phyloP scores from a whole-genome alignment of 352 stramenopile genomes.

The Pythium dissimile region DNA sequence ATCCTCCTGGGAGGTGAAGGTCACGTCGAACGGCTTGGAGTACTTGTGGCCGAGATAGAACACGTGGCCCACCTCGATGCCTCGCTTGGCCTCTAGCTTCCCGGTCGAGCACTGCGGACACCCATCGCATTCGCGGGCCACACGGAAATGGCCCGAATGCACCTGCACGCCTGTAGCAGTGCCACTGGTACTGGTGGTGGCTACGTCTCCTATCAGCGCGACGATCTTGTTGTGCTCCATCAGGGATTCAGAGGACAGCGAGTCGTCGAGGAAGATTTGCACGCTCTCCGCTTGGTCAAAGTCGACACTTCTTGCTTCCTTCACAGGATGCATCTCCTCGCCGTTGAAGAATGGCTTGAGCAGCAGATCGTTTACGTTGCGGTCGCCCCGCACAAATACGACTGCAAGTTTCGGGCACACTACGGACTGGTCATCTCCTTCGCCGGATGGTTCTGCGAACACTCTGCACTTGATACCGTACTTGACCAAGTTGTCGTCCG shows the following conservation, averaged over 20 bases:
- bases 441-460: constrained; percentile 26
- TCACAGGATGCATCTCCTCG: constrained; percentile 47
- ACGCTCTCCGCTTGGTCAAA: constrained; percentile 13
- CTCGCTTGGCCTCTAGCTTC: constrained; percentile 62
- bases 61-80: constrained; percentile 88
- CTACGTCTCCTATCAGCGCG: constrained; percentile 7
- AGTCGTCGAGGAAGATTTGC: constrained; percentile 69
- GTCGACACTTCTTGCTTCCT: constrained; percentile 3
- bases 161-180: constrained; percentile 3
- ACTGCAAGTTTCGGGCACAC: constrained; percentile 19
- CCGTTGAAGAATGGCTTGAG: constrained; percentile 68
- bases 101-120: constrained; percentile 39
- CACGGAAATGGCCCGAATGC: constrained; percentile 54
- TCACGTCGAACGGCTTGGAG: constrained; percentile 73
- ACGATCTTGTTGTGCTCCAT: constrained; percentile 2
- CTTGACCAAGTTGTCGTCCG: not conserved
- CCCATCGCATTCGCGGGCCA: constrained; percentile 58
- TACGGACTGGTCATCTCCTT: constrained; percentile 10
- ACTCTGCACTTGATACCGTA: constrained; percentile 19
- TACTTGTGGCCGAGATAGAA: constrained; percentile 91
- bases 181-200: not conserved
- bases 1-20: constrained; percentile 39
- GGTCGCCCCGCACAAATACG: constrained; percentile 59
- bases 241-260: constrained; percentile 22
- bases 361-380: constrained; percentile 62